These are phyloP conservation scores for Auxenochlorella pyrenoidosa DNA, from an alignment of 139 green algal genomes.

Conservation along the genomic window DNA sequence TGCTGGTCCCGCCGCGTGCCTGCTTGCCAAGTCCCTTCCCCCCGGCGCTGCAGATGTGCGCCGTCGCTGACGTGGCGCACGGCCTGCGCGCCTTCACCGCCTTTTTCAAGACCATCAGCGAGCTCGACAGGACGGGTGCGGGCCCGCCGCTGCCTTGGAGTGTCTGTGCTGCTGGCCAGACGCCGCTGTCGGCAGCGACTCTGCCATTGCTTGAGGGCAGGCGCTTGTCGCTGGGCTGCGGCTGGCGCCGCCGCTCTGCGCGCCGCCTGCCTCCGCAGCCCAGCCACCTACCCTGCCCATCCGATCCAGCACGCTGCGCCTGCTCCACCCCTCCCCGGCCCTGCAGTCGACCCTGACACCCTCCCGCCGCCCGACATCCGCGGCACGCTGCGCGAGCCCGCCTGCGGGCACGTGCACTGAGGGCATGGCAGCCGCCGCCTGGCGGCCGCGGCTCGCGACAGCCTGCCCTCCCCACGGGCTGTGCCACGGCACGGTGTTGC, in stretches of 20 bases:
- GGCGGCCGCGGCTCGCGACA: too few species aligned
- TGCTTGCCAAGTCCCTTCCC: too few species aligned
- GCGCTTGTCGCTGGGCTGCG: neutral
- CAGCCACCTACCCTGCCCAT: neutral
- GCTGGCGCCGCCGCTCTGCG: neutral
- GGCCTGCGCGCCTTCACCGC: conserved; percentile 76
- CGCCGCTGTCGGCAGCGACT: neutral
- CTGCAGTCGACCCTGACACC: conserved; percentile 47
- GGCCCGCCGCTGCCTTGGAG: neutral
- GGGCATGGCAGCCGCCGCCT: neutral
- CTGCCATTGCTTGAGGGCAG: too few species aligned
- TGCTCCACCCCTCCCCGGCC: neutral
- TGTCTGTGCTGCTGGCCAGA: too few species aligned
- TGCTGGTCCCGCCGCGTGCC: too few species aligned
- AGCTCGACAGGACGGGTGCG: conserved; percentile 34
- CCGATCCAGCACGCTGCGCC: neutral
- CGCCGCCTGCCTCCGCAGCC: neutral
- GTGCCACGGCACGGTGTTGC: too few species aligned
- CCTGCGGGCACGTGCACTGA: conserved; percentile 63
- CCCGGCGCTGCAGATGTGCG: conserved; percentile 68
- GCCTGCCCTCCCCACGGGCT: too few species aligned
- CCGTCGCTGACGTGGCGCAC: conserved; percentile 72
- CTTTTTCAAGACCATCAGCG: conserved; percentile 75
- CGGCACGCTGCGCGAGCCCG: conserved; percentile 60
- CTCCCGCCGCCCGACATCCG: conserved; percentile 72